A percentile compares a stretch with the other conserved stretches of the same genome.
These are phyloP conservation scores for Tremella mesenterica DNA, from an alignment of 768 basidiomycete species.

Conservation along the genomic window DNA sequence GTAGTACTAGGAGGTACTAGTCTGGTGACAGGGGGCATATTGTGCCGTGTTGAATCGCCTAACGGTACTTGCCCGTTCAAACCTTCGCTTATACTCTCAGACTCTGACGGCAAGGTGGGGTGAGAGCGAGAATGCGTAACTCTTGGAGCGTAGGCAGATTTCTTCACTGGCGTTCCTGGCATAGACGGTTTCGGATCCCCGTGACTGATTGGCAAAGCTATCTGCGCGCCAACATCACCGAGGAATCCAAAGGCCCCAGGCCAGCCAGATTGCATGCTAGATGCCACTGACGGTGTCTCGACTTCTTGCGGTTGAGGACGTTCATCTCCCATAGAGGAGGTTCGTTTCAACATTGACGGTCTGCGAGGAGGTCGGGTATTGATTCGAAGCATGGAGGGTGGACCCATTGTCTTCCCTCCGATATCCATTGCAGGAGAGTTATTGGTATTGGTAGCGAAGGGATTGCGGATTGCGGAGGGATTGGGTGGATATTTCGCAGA, in stretches of 20 bases:
- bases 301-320: constrained; percentile 11
- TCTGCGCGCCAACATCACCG: constrained; percentile 17
- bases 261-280: constrained; percentile 29
- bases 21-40: neutral
- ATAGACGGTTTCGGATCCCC: constrained; percentile 32
- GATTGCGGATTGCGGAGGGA: constrained; percentile 5
- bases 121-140: constrained; percentile 36
- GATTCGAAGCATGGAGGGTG: constrained; percentile 2
- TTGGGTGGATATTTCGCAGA: too few species aligned
- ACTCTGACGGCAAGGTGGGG: constrained; percentile 16
- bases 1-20: constrained; percentile 3
- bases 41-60: constrained; percentile 4
- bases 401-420: constrained; percentile 5
- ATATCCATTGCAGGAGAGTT: too few species aligned
- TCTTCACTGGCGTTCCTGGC: constrained; percentile 44
- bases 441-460: constrained; percentile 5
- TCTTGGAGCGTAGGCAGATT: constrained; percentile 2
- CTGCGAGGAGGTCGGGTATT: constrained; percentile 13
- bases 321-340: constrained; percentile 39
- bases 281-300: constrained; percentile 32
- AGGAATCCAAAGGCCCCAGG: constrained; percentile 35
- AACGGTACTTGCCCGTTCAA: constrained; percentile 5
- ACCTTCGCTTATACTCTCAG: too few species aligned
- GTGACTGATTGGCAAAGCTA: constrained; percentile 6
- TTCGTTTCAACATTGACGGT: constrained; percentile 37